phyloP scores from a whole-genome alignment of 176 grass and related monocot genomes.

The Aegilops speltoides region DNA sequence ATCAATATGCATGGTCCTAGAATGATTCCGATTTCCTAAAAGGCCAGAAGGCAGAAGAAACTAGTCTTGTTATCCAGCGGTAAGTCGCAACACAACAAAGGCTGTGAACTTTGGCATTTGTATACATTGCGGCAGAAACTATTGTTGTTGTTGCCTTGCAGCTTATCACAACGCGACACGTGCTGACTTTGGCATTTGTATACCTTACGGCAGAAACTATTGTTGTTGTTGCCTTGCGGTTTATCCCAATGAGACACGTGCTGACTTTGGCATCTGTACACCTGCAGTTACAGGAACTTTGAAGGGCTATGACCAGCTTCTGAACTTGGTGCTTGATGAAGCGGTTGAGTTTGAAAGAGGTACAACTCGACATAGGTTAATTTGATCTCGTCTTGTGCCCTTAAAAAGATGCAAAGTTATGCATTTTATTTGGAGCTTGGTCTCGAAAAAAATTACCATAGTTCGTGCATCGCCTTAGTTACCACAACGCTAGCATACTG shows the following conservation, averaged over 20 bases:
- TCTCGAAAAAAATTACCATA: background rate
- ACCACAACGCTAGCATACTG: background rate
- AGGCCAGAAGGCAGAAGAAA: background rate
- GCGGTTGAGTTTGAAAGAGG: constrained; percentile 70
- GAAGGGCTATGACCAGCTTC: constrained; percentile 78
- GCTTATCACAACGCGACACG: background rate
- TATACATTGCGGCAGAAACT: background rate
- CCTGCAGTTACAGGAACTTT: constrained; percentile 65
- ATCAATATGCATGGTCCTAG: background rate
- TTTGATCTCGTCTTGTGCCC: background rate
- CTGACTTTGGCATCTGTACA: background rate
- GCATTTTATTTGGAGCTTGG: background rate
- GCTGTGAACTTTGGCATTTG: background rate
- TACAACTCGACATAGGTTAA: constrained; percentile 22
- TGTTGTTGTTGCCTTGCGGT: constrained; percentile 3
- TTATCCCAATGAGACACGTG: background rate
- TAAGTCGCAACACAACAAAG: background rate
- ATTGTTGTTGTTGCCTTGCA: constrained; percentile 1
- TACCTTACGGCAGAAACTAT: background rate
- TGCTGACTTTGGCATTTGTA: background rate
- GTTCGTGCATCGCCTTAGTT: background rate
- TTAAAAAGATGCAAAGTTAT: background rate
- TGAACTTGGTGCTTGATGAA: constrained; percentile 83
- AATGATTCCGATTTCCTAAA: background rate
- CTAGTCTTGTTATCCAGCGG: background rate